These are phyloP conservation scores for Citrullus mucosospermus DNA, from an alignment of 306 rosid genomes.

Conservation along the genomic window DNA sequence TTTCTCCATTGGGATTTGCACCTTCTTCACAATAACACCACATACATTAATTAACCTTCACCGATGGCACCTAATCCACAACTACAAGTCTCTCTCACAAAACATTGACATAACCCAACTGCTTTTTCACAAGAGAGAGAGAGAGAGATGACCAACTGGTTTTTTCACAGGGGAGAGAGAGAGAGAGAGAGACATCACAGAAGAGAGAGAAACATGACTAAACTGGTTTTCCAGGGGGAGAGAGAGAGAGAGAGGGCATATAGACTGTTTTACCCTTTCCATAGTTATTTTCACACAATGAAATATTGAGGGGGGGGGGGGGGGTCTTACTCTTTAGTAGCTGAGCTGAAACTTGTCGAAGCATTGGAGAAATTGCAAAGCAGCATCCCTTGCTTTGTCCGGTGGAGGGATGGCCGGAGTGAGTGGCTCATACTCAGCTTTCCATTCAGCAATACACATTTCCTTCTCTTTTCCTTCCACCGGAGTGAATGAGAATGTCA, in stretches of 20 bases:
- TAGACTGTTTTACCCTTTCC: neutral
- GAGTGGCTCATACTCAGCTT: constrained; percentile 20
- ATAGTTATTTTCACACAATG: neutral
- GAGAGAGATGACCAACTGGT: neutral
- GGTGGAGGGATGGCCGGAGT: constrained; percentile 21
- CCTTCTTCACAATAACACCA: neutral
- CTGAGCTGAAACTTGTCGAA: constrained; percentile 23
- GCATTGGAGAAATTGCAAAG: constrained; percentile 22
- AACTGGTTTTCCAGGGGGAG: neutral
- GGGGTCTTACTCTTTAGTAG: neutral
- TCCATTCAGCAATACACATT: constrained; percentile 23
- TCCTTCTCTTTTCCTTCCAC: constrained; percentile 16
- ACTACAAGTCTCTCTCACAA: neutral
- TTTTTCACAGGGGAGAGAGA: neutral
- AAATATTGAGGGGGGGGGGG: neutral
- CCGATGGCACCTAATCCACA: neutral
- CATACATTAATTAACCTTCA: neutral
- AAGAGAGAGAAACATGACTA: neutral
- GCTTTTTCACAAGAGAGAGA: neutral
- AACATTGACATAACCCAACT: neutral
- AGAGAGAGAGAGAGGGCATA: neutral
- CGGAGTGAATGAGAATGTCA: constrained; percentile 28
- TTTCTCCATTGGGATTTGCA: neutral
- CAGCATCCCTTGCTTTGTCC: constrained; percentile 23
- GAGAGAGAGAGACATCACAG: neutral